phyloP scores from a whole-genome alignment of 139 green algal genomes.

The Dunaliella primolecta region DNA sequence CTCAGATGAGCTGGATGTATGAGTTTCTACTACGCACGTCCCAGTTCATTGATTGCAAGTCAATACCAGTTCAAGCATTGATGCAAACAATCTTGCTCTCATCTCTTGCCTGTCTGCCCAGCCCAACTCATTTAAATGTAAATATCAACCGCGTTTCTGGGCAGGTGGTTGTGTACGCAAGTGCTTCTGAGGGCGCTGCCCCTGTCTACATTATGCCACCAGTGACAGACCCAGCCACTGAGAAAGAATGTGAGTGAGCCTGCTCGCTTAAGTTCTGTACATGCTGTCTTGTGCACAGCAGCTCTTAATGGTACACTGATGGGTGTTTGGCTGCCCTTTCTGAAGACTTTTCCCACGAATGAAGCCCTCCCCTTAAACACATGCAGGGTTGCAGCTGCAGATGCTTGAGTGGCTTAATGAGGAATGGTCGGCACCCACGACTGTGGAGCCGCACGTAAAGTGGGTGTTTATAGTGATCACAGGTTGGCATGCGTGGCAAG shows the following conservation, averaged over 20 bases:
- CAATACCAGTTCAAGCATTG: too few species aligned
- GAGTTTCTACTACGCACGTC: too few species aligned
- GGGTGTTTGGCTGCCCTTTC: neutral
- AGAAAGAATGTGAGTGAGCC: neutral
- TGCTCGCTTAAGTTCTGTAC: neutral
- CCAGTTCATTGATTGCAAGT: too few species aligned
- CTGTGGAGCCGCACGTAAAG: neutral
- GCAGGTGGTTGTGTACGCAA: neutral
- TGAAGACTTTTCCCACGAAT: neutral
- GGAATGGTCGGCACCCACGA: neutral
- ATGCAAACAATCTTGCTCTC: too few species aligned
- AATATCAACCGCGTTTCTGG: too few species aligned
- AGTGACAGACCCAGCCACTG: neutral
- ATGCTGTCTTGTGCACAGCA: too few species aligned
- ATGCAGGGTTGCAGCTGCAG: slow-evolving; percentile 7
- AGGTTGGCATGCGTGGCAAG: too few species aligned
- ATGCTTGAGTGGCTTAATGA: neutral
- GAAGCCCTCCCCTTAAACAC: neutral
- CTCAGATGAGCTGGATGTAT: too few species aligned
- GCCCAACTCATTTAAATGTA: too few species aligned
- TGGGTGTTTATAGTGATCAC: too few species aligned
- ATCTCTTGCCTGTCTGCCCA: too few species aligned
- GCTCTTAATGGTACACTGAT: too few species aligned
- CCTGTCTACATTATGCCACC: neutral
- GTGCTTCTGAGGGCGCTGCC: neutral